A percentile compares a stretch with the other conserved stretches of the same genome.
These are phyloP conservation scores for Phaeolepiota aurea DNA, from an alignment of 768 basidiomycete species.

Conservation along the genomic window DNA sequence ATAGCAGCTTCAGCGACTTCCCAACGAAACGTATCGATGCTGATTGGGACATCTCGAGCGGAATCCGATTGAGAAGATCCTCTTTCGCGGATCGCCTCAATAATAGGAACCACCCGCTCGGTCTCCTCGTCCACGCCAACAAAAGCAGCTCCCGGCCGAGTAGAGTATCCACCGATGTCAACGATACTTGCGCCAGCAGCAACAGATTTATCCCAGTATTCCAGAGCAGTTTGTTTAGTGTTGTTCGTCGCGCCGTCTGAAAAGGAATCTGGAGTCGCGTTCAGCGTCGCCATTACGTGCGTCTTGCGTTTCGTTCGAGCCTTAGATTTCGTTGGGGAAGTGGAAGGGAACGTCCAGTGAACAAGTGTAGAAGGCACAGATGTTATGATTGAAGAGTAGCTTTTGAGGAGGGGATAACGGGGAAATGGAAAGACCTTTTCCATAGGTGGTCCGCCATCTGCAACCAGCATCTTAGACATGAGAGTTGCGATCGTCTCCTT, in stretches of 20 bases:
- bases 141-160: conserved; percentile 69
- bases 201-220: conserved; percentile 41
- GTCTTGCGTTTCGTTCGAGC: conserved; percentile 29
- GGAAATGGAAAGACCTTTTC: conserved; percentile 73
- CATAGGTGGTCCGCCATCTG: conserved; percentile 38
- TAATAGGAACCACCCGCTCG: conserved; percentile 61
- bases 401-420: conserved; percentile 28
- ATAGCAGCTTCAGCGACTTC: conserved; percentile 71
- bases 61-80: not conserved
- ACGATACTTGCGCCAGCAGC: conserved; percentile 63
- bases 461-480: conserved; percentile 28
- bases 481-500: conserved; percentile 38
- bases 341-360: conserved; percentile 38
- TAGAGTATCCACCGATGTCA: conserved; percentile 93
- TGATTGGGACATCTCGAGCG: conserved; percentile 42
- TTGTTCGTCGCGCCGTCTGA: conserved; percentile 73
- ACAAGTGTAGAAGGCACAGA: conserved; percentile 38
- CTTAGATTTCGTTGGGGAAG: conserved; percentile 1
- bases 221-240: conserved; percentile 42
- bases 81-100: conserved; percentile 43
- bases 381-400: conserved; percentile 10
- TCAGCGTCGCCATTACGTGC: conserved; percentile 86
- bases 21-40: conserved; percentile 85
- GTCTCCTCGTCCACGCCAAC: conserved; percentile 67
- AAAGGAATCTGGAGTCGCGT: conserved; percentile 93